Percentiles rank a stretch among this genome's conserved stretches.
phyloP scores from a whole-genome alignment of 345 rosid species.

The Citrus glauca region DNA sequence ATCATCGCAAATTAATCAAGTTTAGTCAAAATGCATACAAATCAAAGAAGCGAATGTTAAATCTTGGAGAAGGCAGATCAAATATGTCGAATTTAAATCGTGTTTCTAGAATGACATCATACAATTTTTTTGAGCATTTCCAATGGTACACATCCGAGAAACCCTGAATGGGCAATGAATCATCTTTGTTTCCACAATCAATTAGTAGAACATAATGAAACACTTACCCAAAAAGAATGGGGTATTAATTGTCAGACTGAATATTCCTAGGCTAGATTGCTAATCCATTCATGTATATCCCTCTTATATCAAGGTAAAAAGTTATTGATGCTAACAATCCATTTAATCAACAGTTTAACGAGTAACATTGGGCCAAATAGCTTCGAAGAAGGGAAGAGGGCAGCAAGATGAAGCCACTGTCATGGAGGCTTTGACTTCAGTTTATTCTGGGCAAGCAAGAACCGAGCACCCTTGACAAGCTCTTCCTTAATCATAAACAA shows the following conservation, averaged over 20 bases:
- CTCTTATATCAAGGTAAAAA: neutral
- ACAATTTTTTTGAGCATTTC: neutral
- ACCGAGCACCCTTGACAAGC: conserved; percentile 65
- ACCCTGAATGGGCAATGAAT: neutral
- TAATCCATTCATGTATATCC: neutral
- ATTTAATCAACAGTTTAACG: neutral
- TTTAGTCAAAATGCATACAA: too few relatives aligned
- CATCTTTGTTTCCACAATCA: neutral
- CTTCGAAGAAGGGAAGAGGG: neutral
- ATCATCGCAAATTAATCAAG: too few relatives aligned
- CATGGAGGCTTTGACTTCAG: conserved; percentile 36
- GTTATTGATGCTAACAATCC: neutral
- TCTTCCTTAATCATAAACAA: conserved; percentile 95
- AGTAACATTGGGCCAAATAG: neutral
- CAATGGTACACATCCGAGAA: neutral
- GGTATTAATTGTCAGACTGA: neutral
- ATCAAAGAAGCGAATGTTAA: too few relatives aligned
- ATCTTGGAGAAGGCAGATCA: too few relatives aligned
- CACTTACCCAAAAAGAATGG: neutral
- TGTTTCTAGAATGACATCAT: too few relatives aligned
- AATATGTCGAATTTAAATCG: too few relatives aligned
- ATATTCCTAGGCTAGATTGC: neutral
- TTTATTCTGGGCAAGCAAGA: conserved; percentile 38
- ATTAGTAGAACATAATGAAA: neutral
- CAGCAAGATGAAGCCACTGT: conserved; percentile 14